Evolutionary conservation across 371 early-diverging fungal species (phyloP).

Genomic region (Syncephalastrum sp.): DNA sequence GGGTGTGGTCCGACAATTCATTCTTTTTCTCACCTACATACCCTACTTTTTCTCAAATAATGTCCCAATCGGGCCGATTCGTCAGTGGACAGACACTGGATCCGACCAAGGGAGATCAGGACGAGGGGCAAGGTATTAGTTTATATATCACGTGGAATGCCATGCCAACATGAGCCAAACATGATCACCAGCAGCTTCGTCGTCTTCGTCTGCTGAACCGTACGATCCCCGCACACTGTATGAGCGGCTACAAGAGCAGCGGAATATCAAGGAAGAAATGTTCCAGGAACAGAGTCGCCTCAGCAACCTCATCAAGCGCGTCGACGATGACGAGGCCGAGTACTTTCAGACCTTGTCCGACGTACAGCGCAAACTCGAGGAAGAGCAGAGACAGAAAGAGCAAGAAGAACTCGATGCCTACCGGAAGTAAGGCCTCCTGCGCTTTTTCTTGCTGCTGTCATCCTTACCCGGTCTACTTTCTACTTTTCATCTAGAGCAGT

Average conservation of each 20-base stretch:
- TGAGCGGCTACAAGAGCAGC: constrained; percentile 79
- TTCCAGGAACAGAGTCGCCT: constrained; percentile 67
- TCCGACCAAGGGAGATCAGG: too few species aligned
- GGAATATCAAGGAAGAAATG: constrained; percentile 62
- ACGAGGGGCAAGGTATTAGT: too few species aligned
- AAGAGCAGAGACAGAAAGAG: constrained; percentile 54
- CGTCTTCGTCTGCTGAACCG: too few species aligned
- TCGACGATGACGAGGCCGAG: constrained; percentile 78
- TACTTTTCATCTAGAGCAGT: constrained; percentile 19
- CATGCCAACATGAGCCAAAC: too few species aligned
- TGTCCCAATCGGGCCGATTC: too few species aligned
- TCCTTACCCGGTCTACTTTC: not conserved
- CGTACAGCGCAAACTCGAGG: constrained; percentile 54
- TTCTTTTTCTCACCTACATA: too few species aligned
- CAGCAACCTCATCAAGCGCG: constrained; percentile 70
- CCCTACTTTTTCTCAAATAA: too few species aligned
- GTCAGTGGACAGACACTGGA: too few species aligned
- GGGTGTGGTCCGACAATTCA: too few species aligned
- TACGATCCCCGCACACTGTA: constrained; percentile 83
- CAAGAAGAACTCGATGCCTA: constrained; percentile 61
- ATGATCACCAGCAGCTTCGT: too few species aligned
- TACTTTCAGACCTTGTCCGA: constrained; percentile 65
- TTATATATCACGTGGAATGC: too few species aligned
- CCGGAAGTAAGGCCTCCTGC: constrained; percentile 38
- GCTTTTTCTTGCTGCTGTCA: constrained; percentile 7